Evolutionary conservation across 352 stramenopile genomes (phyloP), one percentile per base, ranked within the genome.

Genomic region (Phytophthora meadii): DNA sequence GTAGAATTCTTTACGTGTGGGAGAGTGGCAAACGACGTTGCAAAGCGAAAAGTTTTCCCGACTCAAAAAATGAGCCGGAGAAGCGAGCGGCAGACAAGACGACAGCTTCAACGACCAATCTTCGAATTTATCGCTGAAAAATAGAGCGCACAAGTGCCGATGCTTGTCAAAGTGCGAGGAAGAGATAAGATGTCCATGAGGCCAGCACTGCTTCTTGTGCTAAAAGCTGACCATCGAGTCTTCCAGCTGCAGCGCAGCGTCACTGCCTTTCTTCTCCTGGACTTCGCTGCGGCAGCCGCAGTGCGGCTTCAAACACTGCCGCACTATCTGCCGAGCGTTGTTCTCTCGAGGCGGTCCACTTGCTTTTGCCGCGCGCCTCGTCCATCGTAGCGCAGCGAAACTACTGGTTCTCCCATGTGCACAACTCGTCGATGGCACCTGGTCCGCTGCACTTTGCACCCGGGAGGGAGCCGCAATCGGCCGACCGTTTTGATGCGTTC

Each of bases 91-190:
- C 54, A 63, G 54, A 63, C 42, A 54, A 63, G 54, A 17, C 48
- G 14, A 8, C 37, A 34, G 30, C 27, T 46, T 40, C 27, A 60
- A 59, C 49, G 55, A 48, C 55, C 46, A 36, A 61, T 67, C 57
- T 72, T 72, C 64, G 64, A 72, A 28, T 55, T 67, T 72, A 47
- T 68, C 55, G 27, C n/a, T 46, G 8, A 58, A 60, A 62, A 53
- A 57, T 68, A 68, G 53, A 68, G 61, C 51, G 42, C 30, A n/a
- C 22, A 30, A 30, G 28, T 34, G 28, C 30, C 22, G 24, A 32
- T 32, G 12, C 17, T 48, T 48, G 42, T 15, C 17, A 48, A 5
- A 44, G 24, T 36, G 25, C 30, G 40, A 5, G 39, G 37, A 49
- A 57, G 56, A 57, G 15, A 57, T 5, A 30, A 2, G 49, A 36